Evolutionary conservation across 1,139 yeast species (phyloP).

Genomic region (Blastobotrys ciferrii): DNA sequence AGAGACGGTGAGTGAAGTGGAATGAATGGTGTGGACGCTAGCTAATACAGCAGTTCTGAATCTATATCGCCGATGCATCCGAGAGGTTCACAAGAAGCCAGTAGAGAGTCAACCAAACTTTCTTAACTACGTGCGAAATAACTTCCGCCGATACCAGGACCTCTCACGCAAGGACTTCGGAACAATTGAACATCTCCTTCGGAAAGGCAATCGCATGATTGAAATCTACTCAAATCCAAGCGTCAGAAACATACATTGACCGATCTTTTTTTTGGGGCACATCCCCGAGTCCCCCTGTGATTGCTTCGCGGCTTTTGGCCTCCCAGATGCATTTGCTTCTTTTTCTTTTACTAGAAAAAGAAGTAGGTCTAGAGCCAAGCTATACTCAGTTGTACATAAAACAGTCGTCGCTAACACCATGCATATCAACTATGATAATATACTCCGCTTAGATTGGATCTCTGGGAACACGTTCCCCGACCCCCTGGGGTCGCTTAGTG

Average conservation of each 20-base stretch:
- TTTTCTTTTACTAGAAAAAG: background rate
- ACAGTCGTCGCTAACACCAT: too few relatives aligned
- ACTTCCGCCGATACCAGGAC: conserved; percentile 58
- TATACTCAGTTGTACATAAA: too few relatives aligned
- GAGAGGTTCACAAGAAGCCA: conserved; percentile 38
- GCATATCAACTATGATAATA: too few relatives aligned
- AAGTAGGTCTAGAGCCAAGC: too few relatives aligned
- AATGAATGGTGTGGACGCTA: background rate
- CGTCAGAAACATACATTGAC: conserved; percentile 31
- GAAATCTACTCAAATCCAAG: conserved; percentile 61
- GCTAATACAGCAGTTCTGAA: conserved; percentile 29
- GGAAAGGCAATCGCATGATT: conserved; percentile 69
- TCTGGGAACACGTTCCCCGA: too few relatives aligned
- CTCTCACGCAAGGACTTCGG: conserved; percentile 78
- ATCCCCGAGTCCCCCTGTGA: too few relatives aligned
- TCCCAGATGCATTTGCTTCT: background rate
- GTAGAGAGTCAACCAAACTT: conserved; percentile 31
- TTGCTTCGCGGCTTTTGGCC: conserved; percentile 6
- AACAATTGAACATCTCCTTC: conserved; percentile 79
- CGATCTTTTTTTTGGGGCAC: too few relatives aligned
- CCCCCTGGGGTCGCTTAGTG: too few relatives aligned
- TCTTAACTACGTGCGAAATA: conserved; percentile 45
- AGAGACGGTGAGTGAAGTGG: conserved; percentile 29
- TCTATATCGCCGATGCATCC: conserved; percentile 39
- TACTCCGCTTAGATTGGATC: too few relatives aligned